These are phyloP conservation scores for Aurifilum marmelostoma DNA, from an alignment of 2,329 filamentous ascomycete genomes.

Conservation along the genomic window DNA sequence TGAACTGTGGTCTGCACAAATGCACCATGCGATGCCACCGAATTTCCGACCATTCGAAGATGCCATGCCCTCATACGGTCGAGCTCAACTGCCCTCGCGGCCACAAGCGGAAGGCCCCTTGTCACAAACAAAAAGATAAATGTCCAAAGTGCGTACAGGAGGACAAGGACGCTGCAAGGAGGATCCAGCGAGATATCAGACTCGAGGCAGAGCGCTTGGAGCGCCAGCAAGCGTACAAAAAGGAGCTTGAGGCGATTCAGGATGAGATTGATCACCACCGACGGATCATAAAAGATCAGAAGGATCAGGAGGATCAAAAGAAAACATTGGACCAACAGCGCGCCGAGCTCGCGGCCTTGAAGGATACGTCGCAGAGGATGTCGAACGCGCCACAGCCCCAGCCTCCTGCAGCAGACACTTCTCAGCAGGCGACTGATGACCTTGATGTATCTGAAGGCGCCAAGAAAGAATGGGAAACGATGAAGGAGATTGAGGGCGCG, in stretches of 20 bases:
- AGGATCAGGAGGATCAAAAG: constrained; percentile 49
- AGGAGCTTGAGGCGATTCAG: constrained; percentile 51
- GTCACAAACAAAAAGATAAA: constrained; percentile 42
- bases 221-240: constrained; percentile 49
- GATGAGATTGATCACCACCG: constrained; percentile 57
- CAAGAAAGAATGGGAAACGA: constrained; percentile 61
- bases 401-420: not conserved
- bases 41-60: constrained; percentile 58
- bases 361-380: constrained; percentile 35
- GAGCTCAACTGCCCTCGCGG: constrained; percentile 52
- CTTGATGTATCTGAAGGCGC: constrained; percentile 35
- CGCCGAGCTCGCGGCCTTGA: constrained; percentile 49
- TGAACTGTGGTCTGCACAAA: constrained; percentile 62
- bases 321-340: constrained; percentile 49
- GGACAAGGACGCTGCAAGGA: constrained; percentile 47
- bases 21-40: constrained; percentile 68
- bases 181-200: constrained; percentile 49
- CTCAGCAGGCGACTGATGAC: constrained; percentile 20
- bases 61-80: constrained; percentile 41
- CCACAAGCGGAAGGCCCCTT: constrained; percentile 54
- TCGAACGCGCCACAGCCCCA: constrained; percentile 21
- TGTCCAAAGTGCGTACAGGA: constrained; percentile 60
- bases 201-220: constrained; percentile 53
- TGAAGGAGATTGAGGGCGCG: constrained; percentile 58
- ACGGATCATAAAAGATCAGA: constrained; percentile 45